Evolutionary conservation across 805 yeast species (phyloP).

Genomic region (Monosporozyma aquatica): DNA sequence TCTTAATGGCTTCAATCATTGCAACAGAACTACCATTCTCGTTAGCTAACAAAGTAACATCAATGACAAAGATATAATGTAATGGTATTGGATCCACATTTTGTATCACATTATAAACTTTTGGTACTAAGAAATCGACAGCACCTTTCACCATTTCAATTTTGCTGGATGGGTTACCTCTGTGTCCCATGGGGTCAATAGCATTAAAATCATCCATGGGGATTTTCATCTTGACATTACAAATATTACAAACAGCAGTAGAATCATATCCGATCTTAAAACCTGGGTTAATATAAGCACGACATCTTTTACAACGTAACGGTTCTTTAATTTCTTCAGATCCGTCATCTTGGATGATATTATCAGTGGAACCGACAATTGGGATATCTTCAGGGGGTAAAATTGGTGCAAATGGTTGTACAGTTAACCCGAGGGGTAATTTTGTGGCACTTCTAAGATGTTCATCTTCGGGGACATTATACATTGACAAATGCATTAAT

Average conservation of each 20-base stretch:
- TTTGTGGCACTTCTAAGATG: constrained; percentile 57
- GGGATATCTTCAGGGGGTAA: constrained; percentile 49
- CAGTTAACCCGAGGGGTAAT: constrained; percentile 71
- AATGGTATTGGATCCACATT: constrained; percentile 38
- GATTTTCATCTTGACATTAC: constrained; percentile 63
- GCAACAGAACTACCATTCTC: constrained; percentile 47
- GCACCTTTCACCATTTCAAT: constrained; percentile 71
- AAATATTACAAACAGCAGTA: constrained; percentile 73
- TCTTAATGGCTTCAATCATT: constrained; percentile 60
- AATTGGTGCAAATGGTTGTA: constrained; percentile 76
- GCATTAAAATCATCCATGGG: constrained; percentile 61
- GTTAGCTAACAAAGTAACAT: constrained; percentile 52
- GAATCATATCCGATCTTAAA: constrained; percentile 56
- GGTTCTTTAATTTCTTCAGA: constrained; percentile 40
- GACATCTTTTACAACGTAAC: constrained; percentile 84
- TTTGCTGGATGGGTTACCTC: constrained; percentile 43
- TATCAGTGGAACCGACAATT: constrained; percentile 26
- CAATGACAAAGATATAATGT: constrained; percentile 67
- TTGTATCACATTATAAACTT: constrained; percentile 49
- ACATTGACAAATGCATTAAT: constrained; percentile 68
- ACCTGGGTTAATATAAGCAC: constrained; percentile 81
- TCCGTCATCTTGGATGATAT: constrained; percentile 3
- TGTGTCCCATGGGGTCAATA: constrained; percentile 48
- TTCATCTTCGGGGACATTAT: constrained; percentile 70
- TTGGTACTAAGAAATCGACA: constrained; percentile 75